A percentile compares a stretch with the other conserved stretches of the same genome.
Conservation (phyloP, 2,329 filamentous ascomycete species). For the Hirsutella thompsonii region DNA sequence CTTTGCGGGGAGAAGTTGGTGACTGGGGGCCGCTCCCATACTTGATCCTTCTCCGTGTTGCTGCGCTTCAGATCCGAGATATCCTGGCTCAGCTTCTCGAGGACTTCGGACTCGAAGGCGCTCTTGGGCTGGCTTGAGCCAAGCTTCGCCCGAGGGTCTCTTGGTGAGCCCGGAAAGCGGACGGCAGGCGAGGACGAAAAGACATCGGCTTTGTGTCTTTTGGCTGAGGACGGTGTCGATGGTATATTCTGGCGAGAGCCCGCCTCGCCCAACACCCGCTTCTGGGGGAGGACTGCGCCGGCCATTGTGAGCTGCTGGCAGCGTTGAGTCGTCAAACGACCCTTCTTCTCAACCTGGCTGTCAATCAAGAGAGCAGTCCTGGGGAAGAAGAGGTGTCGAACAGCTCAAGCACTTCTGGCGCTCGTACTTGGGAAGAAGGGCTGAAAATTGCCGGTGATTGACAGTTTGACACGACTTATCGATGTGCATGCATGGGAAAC, state of each 20-base stretch:
- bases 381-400: too few species aligned
- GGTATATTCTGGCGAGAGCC: conserved; percentile 50
- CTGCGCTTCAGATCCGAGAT: conserved; percentile 73
- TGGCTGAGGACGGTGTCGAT: conserved; percentile 44
- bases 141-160: conserved; percentile 43
- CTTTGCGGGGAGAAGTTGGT: conserved; percentile 39
- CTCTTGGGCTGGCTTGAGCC: conserved; percentile 75
- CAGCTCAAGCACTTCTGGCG: background rate
- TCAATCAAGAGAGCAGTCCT: too few species aligned
- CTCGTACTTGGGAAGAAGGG: background rate
- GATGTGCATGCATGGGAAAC: conserved; percentile 11
- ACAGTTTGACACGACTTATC: background rate
- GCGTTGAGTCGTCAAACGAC: background rate
- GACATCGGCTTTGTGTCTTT: conserved; percentile 73
- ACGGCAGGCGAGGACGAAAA: conserved; percentile 40
- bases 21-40: conserved; percentile 60
- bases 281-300: conserved; percentile 47
- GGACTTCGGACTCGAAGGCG: conserved; percentile 81
- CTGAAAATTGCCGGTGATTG: background rate
- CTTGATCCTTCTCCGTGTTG: conserved; percentile 86
- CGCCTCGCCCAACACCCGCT: conserved; percentile 59
- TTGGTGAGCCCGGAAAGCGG: conserved; percentile 50
- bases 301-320: conserved; percentile 24
- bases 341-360: background rate
- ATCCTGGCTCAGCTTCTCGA: conserved; percentile 93